A percentile compares a stretch with the other conserved stretches of the same genome.
These are phyloP conservation scores for Penicillium cinerascens DNA, from an alignment of 495 filamentous ascomycete genomes.

Conservation along the genomic window DNA sequence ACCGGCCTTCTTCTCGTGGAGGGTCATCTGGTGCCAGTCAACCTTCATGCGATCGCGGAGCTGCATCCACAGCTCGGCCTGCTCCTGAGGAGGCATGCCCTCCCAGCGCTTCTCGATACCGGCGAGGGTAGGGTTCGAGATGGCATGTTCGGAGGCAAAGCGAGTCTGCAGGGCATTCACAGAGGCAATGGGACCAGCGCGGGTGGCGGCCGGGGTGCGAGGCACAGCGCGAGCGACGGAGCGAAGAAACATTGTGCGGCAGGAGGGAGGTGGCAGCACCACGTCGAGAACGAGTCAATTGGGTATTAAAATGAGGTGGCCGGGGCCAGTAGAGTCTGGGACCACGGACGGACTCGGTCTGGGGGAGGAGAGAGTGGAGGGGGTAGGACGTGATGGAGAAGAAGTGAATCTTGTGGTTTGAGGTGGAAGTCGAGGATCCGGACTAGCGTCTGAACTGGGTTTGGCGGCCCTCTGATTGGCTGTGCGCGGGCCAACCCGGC, in stretches of 20 bases:
- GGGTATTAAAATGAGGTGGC: slow-evolving; percentile 14
- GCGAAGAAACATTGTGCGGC: slow-evolving; percentile 49
- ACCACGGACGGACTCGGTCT: slow-evolving; percentile 22
- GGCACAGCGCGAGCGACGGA: slow-evolving; percentile 43
- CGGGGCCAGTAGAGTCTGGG: slow-evolving; percentile 20
- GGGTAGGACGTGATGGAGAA: slow-evolving; percentile 33
- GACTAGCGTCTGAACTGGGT: slow-evolving; percentile 36
- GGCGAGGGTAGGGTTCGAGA: slow-evolving; percentile 94
- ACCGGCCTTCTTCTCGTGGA: slow-evolving; percentile 99
- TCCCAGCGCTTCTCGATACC: slow-evolving; percentile 99
- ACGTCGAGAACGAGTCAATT: slow-evolving; percentile 34
- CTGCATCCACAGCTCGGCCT: slow-evolving; percentile 98
- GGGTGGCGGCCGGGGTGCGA: slow-evolving; percentile 46
- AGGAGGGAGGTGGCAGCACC: slow-evolving; percentile 31
- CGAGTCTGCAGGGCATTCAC: slow-evolving; percentile 56
- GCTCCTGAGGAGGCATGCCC: slow-evolving; percentile 92
- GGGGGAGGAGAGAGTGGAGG: slow-evolving; percentile 31
- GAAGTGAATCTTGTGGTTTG: slow-evolving; percentile 44
- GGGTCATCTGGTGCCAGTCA: slow-evolving; percentile 89
- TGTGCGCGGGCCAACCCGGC: slow-evolving; percentile 10
- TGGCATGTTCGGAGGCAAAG: slow-evolving; percentile 73
- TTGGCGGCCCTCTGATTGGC: slow-evolving; percentile 39
- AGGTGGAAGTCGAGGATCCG: slow-evolving; percentile 46
- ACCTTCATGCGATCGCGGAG: slow-evolving; percentile 97
- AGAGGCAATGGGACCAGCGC: slow-evolving; percentile 38